Percentiles rank a stretch among this genome's conserved stretches.
These are phyloP conservation scores for Leccinum boreale DNA, from an alignment of 768 basidiomycete species.

Conservation along the genomic window DNA sequence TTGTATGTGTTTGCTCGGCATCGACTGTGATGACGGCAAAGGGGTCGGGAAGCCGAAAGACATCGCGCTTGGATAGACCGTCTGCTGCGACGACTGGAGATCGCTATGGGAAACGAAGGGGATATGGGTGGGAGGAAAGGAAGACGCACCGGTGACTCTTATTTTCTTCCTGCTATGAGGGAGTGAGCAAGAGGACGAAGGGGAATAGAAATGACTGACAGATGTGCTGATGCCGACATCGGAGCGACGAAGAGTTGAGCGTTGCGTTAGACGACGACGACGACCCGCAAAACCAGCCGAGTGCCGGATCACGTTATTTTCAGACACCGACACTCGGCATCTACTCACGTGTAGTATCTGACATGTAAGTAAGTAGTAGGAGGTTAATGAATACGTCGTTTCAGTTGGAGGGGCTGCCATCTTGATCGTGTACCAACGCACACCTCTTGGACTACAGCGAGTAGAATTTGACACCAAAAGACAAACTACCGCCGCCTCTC, in stretches of 20 bases:
- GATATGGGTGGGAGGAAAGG: background rate
- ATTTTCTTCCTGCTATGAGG: conserved; percentile 61
- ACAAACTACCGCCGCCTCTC: background rate
- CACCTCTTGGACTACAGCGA: too few species aligned
- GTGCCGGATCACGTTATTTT: conserved; percentile 19
- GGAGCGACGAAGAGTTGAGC: conserved; percentile 7
- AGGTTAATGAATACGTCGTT: too few species aligned
- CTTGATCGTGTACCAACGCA: too few species aligned
- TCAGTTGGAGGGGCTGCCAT: too few species aligned
- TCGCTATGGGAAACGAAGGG: background rate
- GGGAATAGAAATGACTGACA: conserved; percentile 18
- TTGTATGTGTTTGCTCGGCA: conserved; percentile 95
- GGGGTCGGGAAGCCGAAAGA: conserved; percentile 94
- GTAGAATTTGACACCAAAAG: too few species aligned
- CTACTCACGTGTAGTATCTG: background rate
- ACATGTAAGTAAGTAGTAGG: too few species aligned
- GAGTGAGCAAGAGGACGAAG: conserved; percentile 9
- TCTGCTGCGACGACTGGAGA: conserved; percentile 89
- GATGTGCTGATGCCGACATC: conserved; percentile 30
- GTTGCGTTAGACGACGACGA: conserved; percentile 13
- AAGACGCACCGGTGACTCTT: conserved; percentile 63
- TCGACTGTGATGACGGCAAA: conserved; percentile 99
- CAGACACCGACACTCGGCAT: conserved; percentile 31
- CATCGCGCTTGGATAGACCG: conserved; percentile 89
- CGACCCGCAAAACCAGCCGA: conserved; percentile 2